phyloP scores from a whole-genome alignment of 306 rosid species.

The Vachellia collinsii region DNA sequence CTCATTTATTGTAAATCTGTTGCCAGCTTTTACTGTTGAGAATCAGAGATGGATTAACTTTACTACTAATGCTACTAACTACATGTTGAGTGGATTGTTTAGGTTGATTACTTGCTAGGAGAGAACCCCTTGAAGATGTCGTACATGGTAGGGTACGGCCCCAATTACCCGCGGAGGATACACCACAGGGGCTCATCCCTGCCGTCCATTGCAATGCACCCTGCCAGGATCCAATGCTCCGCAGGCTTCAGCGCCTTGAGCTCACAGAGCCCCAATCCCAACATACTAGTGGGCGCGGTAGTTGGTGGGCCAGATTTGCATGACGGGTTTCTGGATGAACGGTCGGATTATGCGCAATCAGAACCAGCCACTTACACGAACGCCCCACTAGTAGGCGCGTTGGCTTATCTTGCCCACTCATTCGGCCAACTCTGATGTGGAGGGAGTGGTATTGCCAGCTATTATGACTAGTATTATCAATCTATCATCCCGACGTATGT shows the following conservation, averaged over 20 bases:
- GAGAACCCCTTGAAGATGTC: conserved; percentile 92
- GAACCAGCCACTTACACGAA: conserved; percentile 88
- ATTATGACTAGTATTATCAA: background rate
- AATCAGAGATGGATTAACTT: background rate
- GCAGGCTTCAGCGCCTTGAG: conserved; percentile 72
- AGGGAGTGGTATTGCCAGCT: background rate
- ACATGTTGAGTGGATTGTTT: too few relatives aligned
- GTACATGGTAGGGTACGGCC: conserved; percentile 97
- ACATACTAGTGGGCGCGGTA: conserved; percentile 72
- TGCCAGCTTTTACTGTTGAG: background rate
- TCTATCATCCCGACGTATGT: background rate
- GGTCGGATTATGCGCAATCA: conserved; percentile 86
- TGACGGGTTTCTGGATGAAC: conserved; percentile 76
- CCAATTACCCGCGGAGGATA: conserved; percentile 79
- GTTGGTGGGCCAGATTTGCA: conserved; percentile 83
- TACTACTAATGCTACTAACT: background rate
- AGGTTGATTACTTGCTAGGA: conserved; percentile 95
- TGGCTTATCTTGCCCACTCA: conserved; percentile 75
- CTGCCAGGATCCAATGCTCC: conserved; percentile 83
- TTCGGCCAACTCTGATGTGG: conserved; percentile 57
- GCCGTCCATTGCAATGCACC: conserved; percentile 64
- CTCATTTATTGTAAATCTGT: background rate
- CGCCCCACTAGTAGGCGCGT: conserved; percentile 83
- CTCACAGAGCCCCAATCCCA: conserved; percentile 77
- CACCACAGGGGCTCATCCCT: conserved; percentile 98